Conservation (phyloP, 2,329 filamentous ascomycete genomes). For the Diplodia sapinea region DNA sequence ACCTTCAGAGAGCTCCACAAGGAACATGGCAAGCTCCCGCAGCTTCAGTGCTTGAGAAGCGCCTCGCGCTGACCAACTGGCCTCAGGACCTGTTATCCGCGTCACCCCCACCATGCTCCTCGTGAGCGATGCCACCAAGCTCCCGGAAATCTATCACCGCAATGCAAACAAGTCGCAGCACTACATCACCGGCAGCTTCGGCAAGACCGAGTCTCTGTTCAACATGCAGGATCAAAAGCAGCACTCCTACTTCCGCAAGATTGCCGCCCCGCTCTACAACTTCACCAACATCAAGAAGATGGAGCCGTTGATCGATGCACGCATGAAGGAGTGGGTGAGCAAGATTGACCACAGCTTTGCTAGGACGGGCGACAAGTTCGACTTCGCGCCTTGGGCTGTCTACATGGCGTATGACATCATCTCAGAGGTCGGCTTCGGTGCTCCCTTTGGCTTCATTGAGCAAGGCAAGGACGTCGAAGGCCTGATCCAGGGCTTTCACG, state of each 20-base stretch:
- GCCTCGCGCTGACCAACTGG: slow-evolving; percentile 2
- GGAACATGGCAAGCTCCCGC: slow-evolving; percentile 53
- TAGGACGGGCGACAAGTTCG: slow-evolving; percentile 53
- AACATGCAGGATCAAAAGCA: slow-evolving; percentile 61
- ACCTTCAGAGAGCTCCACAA: slow-evolving; percentile 52
- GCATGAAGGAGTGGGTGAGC: slow-evolving; percentile 58
- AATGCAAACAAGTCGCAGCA: slow-evolving; percentile 63
- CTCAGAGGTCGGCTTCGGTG: slow-evolving; percentile 62
- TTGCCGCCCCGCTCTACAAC: slow-evolving; percentile 61
- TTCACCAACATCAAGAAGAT: slow-evolving; percentile 64
- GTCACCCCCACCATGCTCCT: slow-evolving; percentile 61
- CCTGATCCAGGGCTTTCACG: slow-evolving; percentile 62
- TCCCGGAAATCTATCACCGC: slow-evolving; percentile 63
- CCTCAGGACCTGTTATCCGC: slow-evolving; percentile 58
- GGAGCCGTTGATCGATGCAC: slow-evolving; percentile 61
- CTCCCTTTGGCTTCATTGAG: slow-evolving; percentile 62
- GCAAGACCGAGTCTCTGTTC: slow-evolving; percentile 61
- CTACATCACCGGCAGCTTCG: slow-evolving; percentile 65
- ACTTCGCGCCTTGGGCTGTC: slow-evolving; percentile 63
- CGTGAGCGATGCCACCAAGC: slow-evolving; percentile 59
- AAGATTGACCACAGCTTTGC: slow-evolving; percentile 57
- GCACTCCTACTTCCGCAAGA: slow-evolving; percentile 61
- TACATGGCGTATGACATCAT: slow-evolving; percentile 66
- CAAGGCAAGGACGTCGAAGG: slow-evolving; percentile 59
- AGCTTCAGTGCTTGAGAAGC: neutral